Evolutionary conservation across 148 eudicot species (phyloP), one percentile per base, ranked within the genome.

Genomic region (Rhododendron ovatum): DNA sequence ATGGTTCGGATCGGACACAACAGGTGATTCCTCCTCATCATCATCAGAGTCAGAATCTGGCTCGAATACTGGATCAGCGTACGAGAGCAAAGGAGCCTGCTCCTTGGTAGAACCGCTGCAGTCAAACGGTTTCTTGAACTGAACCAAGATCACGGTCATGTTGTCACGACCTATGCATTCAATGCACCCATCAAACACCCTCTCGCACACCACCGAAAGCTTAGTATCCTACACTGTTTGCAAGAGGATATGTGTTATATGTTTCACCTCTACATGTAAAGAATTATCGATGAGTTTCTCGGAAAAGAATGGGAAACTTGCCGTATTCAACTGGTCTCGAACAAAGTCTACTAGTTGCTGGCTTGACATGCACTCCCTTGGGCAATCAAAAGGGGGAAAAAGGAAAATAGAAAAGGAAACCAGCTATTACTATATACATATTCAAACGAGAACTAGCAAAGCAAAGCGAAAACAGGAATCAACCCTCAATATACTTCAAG

Each of bases 331-430:
- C 48, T 92, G 92, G 75, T 92, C 89, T 35, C 77, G 89, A 18
- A 95, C 88, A 73, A 90, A 93, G 85, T 92, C 95, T 47, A 41
- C 43, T 28, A 92, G 88, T 86, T 95, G 85, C 81, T 95, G 95
- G 90, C 95, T 95, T 69, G 98, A 87, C 95, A 94, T 92, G 91
- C 96, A 94, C 82, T 94, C 98, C 98, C 98, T 95, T 84, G 84
- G 28, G 87, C 76, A 81, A n/a, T 26, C 80, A 76, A 76, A 76
- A 76, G 80, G 37, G 47, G 5, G 5, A 45, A 7, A 81, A 6
- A 26, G 10, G 7, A 41, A 3, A 51, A 6, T 15, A 81, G 5
- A 15, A 1, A 41, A 41, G 43, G 14, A n/a, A 77, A 77, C 20
- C 8, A 15, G 50, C 3, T 20, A 77, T 39, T 22, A 39, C 37